phyloP scores from a whole-genome alignment of 2,329 filamentous ascomycete genomes.

The Akanthomyces muscarius region DNA sequence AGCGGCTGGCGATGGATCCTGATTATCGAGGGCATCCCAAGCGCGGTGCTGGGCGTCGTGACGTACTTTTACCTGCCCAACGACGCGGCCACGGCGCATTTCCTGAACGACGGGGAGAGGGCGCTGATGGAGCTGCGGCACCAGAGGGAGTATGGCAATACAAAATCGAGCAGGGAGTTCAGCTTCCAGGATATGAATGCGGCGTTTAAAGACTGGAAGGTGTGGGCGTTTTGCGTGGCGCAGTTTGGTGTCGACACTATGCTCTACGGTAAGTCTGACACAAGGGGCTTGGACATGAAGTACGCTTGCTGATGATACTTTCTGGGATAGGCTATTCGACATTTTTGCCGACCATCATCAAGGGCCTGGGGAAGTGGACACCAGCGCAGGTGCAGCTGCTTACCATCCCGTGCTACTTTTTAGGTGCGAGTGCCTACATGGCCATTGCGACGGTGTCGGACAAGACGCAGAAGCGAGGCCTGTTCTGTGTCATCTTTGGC shows the following conservation, averaged over 20 bases:
- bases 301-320: neutral
- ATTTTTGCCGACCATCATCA: constrained; percentile 75
- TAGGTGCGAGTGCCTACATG: constrained; percentile 69
- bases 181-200: constrained; percentile 59
- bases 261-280: constrained; percentile 54
- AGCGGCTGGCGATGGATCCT: constrained; percentile 70
- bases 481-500: constrained; percentile 62
- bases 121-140: constrained; percentile 56
- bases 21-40: constrained; percentile 48
- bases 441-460: constrained; percentile 64
- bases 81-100: constrained; percentile 51
- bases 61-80: constrained; percentile 36
- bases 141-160: constrained; percentile 44
- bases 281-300: neutral
- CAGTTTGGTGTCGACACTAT: constrained; percentile 74
- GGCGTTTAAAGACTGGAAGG: constrained; percentile 71
- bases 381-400: constrained; percentile 66
- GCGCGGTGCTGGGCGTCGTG: constrained; percentile 34
- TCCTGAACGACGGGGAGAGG: constrained; percentile 54
- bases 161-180: constrained; percentile 43
- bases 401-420: constrained; percentile 72
- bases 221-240: constrained; percentile 64
- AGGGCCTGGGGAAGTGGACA: constrained; percentile 60
- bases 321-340: constrained; percentile 60
- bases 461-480: constrained; percentile 58